Percentiles rank a stretch among this genome's conserved stretches.
Conservation (phyloP, 371 early-diverging fungal species). For the Rhizopus sp. region DNA sequence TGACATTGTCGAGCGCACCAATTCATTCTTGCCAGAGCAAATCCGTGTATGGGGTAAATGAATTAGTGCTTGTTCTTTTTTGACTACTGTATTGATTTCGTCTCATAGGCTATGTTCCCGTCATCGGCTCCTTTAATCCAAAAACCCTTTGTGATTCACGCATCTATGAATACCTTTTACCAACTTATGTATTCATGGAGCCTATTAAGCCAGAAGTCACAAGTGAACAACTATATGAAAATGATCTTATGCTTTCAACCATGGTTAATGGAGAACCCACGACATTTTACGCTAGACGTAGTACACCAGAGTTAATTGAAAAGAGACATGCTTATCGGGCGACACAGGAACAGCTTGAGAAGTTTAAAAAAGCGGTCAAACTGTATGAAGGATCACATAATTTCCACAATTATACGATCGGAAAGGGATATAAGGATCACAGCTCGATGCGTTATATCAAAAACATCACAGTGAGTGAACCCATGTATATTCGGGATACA, state of each 20-base stretch:
- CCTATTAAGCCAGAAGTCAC: slow-evolving; percentile 27
- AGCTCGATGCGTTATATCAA: slow-evolving; percentile 84
- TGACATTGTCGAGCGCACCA: slow-evolving; percentile 75
- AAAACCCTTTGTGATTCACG: slow-evolving; percentile 93
- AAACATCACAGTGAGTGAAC: slow-evolving; percentile 74
- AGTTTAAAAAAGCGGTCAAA: slow-evolving; percentile 68
- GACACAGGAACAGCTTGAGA: slow-evolving; percentile 55
- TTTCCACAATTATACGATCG: slow-evolving; percentile 97
- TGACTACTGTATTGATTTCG: slow-evolving; percentile 3
- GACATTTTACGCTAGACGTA: slow-evolving; percentile 32
- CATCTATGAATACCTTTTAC: slow-evolving; percentile 97
- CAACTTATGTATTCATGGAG: slow-evolving; percentile 85
- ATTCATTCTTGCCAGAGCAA: slow-evolving; percentile 74
- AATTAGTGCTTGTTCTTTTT: background rate
- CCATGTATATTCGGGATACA: slow-evolving; percentile 71
- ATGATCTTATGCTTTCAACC: slow-evolving; percentile 23
- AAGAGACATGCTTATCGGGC: slow-evolving; percentile 70
- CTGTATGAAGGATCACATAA: slow-evolving; percentile 91
- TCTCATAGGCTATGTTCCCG: slow-evolving; percentile 62
- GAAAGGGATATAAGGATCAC: slow-evolving; percentile 73
- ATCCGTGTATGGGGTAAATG: slow-evolving; percentile 83
- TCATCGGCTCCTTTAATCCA: slow-evolving; percentile 85
- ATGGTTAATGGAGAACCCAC: slow-evolving; percentile 16
- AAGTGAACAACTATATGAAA: slow-evolving; percentile 17
- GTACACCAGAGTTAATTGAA: slow-evolving; percentile 43